Evolutionary conservation across 805 yeast genomes (phyloP).

Genomic region (Kodamaea sagamina): DNA sequence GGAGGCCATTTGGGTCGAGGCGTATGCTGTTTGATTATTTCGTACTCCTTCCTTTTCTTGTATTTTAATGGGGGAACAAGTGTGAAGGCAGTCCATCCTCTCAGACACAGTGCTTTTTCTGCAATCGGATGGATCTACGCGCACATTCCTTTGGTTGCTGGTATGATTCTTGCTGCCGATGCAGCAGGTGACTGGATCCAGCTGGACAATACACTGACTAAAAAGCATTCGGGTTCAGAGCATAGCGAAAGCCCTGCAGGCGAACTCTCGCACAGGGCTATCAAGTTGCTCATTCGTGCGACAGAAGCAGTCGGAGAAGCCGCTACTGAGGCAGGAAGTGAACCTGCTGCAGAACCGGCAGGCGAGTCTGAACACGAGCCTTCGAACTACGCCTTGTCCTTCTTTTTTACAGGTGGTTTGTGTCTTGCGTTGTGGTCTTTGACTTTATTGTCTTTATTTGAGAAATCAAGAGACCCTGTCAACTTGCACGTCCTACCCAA

Average conservation of each 20-base stretch:
- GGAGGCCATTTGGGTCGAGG: slow-evolving; percentile 49
- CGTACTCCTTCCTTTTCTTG: slow-evolving; percentile 53
- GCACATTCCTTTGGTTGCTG: slow-evolving; percentile 55
- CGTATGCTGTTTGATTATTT: slow-evolving; percentile 46
- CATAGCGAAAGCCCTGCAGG: background rate
- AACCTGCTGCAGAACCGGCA: background rate
- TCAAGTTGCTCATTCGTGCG: slow-evolving; percentile 12
- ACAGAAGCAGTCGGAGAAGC: slow-evolving; percentile 6
- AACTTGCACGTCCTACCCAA: slow-evolving; percentile 32
- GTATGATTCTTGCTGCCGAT: slow-evolving; percentile 58
- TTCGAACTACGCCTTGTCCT: slow-evolving; percentile 42
- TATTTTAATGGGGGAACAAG: slow-evolving; percentile 57
- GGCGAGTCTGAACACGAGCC: slow-evolving; percentile 31
- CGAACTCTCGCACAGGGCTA: background rate
- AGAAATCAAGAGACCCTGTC: slow-evolving; percentile 44
- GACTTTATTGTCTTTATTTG: slow-evolving; percentile 44
- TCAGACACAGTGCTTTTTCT: slow-evolving; percentile 47
- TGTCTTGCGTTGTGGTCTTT: slow-evolving; percentile 45
- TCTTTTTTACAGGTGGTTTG: slow-evolving; percentile 56
- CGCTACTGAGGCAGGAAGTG: background rate
- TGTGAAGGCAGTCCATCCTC: slow-evolving; percentile 51
- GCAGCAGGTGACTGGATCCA: slow-evolving; percentile 53
- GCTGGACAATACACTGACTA: slow-evolving; percentile 22
- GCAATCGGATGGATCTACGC: slow-evolving; percentile 49
- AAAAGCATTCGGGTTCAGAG: background rate